Conservation (phyloP, 2,329 filamentous ascomycete species). For the Ophiosphaerella korrae region DNA sequence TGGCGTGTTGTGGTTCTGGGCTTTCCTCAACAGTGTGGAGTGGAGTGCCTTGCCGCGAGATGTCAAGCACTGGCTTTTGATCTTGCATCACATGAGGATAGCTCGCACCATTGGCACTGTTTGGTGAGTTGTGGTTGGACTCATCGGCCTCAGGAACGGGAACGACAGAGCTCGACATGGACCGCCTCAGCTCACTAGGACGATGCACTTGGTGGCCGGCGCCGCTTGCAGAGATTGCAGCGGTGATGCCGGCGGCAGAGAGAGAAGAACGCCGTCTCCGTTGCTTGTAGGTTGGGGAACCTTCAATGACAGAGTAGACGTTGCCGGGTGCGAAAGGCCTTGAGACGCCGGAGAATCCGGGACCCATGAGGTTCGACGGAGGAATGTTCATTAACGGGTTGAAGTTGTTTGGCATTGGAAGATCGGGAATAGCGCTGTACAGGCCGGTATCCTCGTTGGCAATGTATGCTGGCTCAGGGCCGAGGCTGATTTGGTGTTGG, state of each 20-base stretch:
- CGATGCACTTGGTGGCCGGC: constrained; percentile 69
- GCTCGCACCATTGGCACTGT: constrained; percentile 67
- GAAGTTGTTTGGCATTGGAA: constrained; percentile 75
- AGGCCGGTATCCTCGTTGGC: constrained; percentile 96
- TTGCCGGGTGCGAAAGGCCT: constrained; percentile 73
- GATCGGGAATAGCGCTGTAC: constrained; percentile 92
- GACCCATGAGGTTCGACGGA: constrained; percentile 79
- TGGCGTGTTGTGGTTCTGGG: constrained; percentile 72
- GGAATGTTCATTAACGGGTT: constrained; percentile 91
- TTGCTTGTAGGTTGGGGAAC: constrained; percentile 98
- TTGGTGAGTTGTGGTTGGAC: constrained; percentile 76
- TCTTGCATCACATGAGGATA: constrained; percentile 69
- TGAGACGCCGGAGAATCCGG: constrained; percentile 75
- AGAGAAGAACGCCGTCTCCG: constrained; percentile 91
- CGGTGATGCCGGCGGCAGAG: constrained; percentile 77
- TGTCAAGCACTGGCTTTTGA: constrained; percentile 73
- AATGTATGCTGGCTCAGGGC: constrained; percentile 92
- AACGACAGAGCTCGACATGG: constrained; percentile 84
- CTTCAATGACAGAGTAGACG: constrained; percentile 95
- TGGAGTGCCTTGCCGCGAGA: constrained; percentile 91
- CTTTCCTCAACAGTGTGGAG: constrained; percentile 83
- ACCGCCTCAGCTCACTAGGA: constrained; percentile 88
- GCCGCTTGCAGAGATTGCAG: constrained; percentile 65
- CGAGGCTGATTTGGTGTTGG: constrained; percentile 81
- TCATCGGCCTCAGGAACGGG: constrained; percentile 82